Evolutionary conservation across 768 basidiomycete genomes (phyloP), one percentile per base, ranked within the genome.

Genomic region (Tylopilus balloui): DNA sequence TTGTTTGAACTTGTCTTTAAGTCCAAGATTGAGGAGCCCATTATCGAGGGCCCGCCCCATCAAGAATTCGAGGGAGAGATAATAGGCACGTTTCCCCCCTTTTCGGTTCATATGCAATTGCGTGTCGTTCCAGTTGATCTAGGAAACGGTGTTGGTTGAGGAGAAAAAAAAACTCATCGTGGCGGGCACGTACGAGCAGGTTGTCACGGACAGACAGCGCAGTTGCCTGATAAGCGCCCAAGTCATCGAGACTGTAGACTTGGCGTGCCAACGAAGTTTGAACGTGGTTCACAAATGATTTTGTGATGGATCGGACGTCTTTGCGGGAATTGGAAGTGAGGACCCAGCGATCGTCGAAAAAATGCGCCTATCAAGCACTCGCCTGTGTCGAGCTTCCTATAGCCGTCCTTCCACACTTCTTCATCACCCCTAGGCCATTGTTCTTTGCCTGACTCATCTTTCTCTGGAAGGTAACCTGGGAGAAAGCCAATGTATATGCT

Each of bases 51-150:
- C 86, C 24, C 87, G 78, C 37, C 88, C 84, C 85, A 90, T 88
- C 58, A 93, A 71, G 69, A 92, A 96, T 69, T 96, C 95, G 46
- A 97, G 81, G 35, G 92, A 95, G 51, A 98, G 80, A 69, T 98
- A 99, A 74, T 97, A 97, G 12, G 90, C 90, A 51, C 90, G 77
- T 61, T 94, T 93, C 21, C 90, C 91, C 31, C 81, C 74, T 65
- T 89, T 93, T 61, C 88, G 84, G 42, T 86, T 86, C 67, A 85
- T 79, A 47, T 81, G 72, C 50, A 86, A 64, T 59, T 90, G 84
- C 7, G 89, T 92, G 35, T 83, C 79, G 57, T 91, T 92, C 89
- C 88, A 92, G 67, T 91, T 89, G 57, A 87, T 68, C 84, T 86
- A 42, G 13, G 8, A 17, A 34, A 34, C 7, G n/a, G n/a, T 17